Conservation (phyloP, 208 protist genomes). For the Angomonas deanei region DNA sequence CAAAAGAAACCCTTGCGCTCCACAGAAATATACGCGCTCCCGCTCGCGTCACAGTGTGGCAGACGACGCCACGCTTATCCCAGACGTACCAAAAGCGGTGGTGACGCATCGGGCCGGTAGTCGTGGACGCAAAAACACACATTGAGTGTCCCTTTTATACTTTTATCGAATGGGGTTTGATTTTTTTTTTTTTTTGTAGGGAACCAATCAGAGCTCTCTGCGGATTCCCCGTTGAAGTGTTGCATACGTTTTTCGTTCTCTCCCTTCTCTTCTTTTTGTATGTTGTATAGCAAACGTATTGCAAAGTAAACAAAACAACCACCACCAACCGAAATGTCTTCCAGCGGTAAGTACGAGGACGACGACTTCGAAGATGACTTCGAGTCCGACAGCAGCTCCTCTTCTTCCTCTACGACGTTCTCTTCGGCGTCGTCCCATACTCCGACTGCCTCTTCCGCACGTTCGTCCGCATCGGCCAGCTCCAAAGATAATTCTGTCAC, state of each 20-base stretch:
- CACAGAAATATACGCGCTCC: neutral
- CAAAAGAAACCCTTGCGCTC: neutral
- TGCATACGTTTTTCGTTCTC: constrained; percentile 7
- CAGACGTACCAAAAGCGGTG: constrained; percentile 6
- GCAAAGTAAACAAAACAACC: constrained; percentile 9
- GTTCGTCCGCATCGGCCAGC: neutral
- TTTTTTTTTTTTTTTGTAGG: neutral
- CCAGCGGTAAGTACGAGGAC: constrained; percentile 18
- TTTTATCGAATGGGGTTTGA: neutral
- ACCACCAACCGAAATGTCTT: constrained; percentile 1
- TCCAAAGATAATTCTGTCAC: neutral
- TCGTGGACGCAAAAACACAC: neutral
- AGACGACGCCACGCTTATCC: constrained; percentile 7
- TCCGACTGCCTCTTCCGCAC: neutral
- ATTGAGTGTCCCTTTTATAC: neutral
- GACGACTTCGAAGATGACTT: constrained; percentile 41
- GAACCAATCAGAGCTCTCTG: too few species aligned
- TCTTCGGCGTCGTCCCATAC: constrained; percentile 4
- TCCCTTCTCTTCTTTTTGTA: constrained; percentile 14
- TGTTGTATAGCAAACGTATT: neutral
- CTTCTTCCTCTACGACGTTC: neutral
- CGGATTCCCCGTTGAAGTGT: too few species aligned
- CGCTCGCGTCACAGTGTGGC: neutral
- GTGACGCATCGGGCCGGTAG: neutral
- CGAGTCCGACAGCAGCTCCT: constrained; percentile 18